Evolutionary conservation across 495 filamentous ascomycete genomes (phyloP), one percentile per base, ranked within the genome.

Genomic region (Apodospora peruviana): DNA sequence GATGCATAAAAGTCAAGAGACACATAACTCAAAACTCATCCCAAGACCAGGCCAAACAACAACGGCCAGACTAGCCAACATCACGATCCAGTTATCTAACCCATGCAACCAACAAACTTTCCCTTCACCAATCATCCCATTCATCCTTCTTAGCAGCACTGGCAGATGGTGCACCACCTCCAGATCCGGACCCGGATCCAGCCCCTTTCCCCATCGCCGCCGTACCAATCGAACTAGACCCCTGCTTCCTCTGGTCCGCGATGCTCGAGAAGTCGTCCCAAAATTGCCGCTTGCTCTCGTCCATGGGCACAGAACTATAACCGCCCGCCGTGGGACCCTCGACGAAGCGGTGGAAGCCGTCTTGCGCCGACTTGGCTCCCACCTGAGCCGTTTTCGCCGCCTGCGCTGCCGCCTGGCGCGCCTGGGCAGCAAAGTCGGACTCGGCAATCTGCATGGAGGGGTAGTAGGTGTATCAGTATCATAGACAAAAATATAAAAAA

Each of bases 361-460:
- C 86, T 37, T 84, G 82, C 1, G 88, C 87, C 22, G 74, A 82
- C 55, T 82, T 80, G 14, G 83, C 82, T 10, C 87, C 84, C 0
- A 64, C 64, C 57, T 79, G 75, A 10, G 75, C 77, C 21, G 67
- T 62, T 52, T 81, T 80, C 18, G 85, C 86, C 21, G 86, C 75
- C 23, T 76, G 73, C 2, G 76, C 72, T 14, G 87, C 93, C 2
- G 86, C 81, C 20, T 74, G 52, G 44, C 87, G 82, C 20, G 91
- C 91, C 69, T 91, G 85, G 11, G 85, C 79, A 17, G 90, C 84
- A 44, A 97, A 73, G 45, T 97, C 94, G n/a, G 88, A 84, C 64
- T 95, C 87, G 3, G 83, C 82, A 35, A 95, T 68, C 86, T 91
- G 53, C 48, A 40, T 4, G 5, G 21, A 16, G 19, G 17, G 14